Percentiles rank a stretch among this genome's conserved stretches.
phyloP scores from a whole-genome alignment of 495 filamentous ascomycete species.

The Podospora bellae-mahoneyi region DNA sequence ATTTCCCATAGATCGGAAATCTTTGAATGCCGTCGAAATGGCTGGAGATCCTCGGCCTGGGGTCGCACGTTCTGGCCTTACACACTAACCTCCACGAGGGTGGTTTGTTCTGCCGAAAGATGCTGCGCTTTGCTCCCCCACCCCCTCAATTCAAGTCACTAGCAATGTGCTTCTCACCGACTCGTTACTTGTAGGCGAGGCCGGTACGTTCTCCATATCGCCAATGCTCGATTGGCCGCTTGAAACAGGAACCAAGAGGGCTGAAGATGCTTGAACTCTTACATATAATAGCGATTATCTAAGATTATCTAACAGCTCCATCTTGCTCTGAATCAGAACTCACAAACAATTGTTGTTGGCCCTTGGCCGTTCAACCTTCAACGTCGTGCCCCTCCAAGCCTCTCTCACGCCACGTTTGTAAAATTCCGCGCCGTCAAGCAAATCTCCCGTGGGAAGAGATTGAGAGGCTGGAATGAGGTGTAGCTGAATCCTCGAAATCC shows the following conservation, averaged over 20 bases:
- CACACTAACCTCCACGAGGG: neutral
- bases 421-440: neutral
- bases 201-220: neutral
- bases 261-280: neutral
- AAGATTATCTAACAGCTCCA: too few species aligned
- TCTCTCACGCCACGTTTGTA: neutral
- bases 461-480: neutral
- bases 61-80: neutral
- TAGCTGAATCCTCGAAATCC: slow-evolving; percentile 7
- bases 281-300: too few species aligned
- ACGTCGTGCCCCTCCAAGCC: neutral
- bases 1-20: neutral
- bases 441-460: neutral
- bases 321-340: neutral
- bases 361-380: neutral
- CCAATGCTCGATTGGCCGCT: neutral
- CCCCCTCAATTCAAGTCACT: too few species aligned
- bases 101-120: neutral
- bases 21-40: neutral
- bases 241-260: neutral
- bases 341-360: neutral
- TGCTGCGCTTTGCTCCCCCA: neutral
- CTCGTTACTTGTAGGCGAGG: too few species aligned
- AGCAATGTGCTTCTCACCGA: too few species aligned
- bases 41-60: neutral